phyloP scores from a whole-genome alignment of 768 basidiomycete species.

The Epithele typhae region DNA sequence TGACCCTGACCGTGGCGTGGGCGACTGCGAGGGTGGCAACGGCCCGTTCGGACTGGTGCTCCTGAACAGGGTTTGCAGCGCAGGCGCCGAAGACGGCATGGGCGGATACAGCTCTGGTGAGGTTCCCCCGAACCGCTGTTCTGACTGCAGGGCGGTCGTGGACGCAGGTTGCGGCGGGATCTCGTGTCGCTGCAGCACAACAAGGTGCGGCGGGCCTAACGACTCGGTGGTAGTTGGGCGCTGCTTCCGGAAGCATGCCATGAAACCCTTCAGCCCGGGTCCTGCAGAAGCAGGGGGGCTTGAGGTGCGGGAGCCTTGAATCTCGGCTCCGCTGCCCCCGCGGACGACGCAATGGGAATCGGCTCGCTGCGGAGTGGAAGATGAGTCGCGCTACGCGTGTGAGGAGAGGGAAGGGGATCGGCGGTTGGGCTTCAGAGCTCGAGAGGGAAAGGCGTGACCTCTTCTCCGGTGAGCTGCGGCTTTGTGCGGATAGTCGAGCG shows the following conservation, averaged over 20 bases:
- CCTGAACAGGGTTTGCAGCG: conserved; percentile 18
- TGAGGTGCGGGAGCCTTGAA: conserved; percentile 42
- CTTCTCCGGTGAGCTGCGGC: conserved; percentile 44
- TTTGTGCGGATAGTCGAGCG: conserved; percentile 63
- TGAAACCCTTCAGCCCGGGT: conserved; percentile 76
- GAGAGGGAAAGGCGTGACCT: conserved; percentile 38
- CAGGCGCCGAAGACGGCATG: conserved; percentile 22
- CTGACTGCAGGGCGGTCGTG: conserved; percentile 8
- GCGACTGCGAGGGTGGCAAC: conserved; percentile 9
- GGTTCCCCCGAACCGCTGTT: conserved; percentile 7
- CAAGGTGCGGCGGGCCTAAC: conserved; percentile 1
- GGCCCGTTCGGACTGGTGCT: conserved; percentile 16
- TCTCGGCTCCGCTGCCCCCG: conserved; percentile 50
- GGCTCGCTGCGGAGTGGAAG: conserved; percentile 29
- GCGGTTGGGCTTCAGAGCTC: conserved; percentile 35
- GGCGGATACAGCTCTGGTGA: conserved; percentile 6
- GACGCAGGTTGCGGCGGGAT: conserved; percentile 2
- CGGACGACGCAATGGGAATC: conserved; percentile 11
- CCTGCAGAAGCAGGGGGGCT: conserved; percentile 69
- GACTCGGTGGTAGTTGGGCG: conserved; percentile 17
- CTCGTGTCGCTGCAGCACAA: not conserved
- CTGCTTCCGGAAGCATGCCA: conserved; percentile 64
- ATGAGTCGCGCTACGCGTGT: conserved; percentile 19
- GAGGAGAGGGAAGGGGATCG: conserved; percentile 28
- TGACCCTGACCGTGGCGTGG: conserved; percentile 11